Base-by-base conservation (phyloP, 1,139 yeast species). In the Meyerozyma smithsonii region DNA sequence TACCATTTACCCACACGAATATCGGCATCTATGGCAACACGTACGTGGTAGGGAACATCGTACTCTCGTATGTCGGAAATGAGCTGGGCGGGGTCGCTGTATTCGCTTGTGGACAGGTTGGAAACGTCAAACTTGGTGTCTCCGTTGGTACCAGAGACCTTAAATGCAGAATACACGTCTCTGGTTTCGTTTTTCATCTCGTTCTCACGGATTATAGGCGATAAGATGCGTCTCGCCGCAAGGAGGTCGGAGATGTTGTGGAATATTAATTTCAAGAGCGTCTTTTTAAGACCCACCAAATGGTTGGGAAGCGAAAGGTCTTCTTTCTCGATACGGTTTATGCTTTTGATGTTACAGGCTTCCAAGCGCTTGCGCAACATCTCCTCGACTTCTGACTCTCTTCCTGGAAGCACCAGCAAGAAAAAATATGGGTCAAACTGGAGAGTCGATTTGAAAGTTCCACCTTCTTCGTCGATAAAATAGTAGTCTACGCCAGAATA, bases 1-100 rank as follows among this genome's bases (percentile, higher is more conserved):
- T 92, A 94, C 99, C 99, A 94, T 62, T 90, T 90, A 14, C 98
- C 98, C 5, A 90, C 95, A 48, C 98, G 72, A 33, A 92, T 69
- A 50, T 87, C 72, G 45, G 75, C 75, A 61, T 94, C 98, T 23
- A 94, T 94, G 14, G 96, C 82, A 0, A 92, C 97, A 47, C 99
- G 77, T 1, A 90, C 97, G 55, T 90, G 96, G 55, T 86, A 94
- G 0, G 98, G 98, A 1, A 94, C 97, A 57, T 94, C 99, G 52
- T 86, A 90, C 58, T 94, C 99, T 49, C 92, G 74, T 25, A 92
- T 76, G 52, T 90, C 98, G 42, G 80, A 81, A 23, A 94, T 77
- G 40, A 69, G 72, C 32, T 80, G 79, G 10, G 81, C 66, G 0
- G 92, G 84, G 48, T 84, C 89, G 12, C 64, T 61, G 20, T 48